A percentile compares a stretch with the other conserved stretches of the same genome.
Conservation (phyloP, 805 yeast genomes). For the Priceomyces melissophilus region DNA sequence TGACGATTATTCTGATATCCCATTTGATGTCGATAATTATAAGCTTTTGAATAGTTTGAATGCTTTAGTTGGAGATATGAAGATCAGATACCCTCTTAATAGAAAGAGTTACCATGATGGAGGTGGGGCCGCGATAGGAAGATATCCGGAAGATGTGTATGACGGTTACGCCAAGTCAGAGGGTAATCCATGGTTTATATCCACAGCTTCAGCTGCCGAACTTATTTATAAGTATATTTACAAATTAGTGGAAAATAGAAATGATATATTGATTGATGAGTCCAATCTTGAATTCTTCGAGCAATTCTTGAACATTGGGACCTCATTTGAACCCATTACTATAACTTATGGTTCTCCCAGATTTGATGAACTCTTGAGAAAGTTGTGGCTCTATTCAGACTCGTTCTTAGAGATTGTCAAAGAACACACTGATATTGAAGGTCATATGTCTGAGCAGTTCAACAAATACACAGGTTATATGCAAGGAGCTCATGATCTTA, state of each 20-base stretch:
- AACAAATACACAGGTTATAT: constrained; percentile 75
- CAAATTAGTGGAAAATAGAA: constrained; percentile 34
- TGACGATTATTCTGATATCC: constrained; percentile 42
- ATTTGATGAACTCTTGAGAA: constrained; percentile 43
- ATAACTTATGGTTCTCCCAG: constrained; percentile 39
- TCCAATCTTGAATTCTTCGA: constrained; percentile 26
- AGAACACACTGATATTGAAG: constrained; percentile 59
- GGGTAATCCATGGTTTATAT: constrained; percentile 93
- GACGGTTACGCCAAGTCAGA: constrained; percentile 68
- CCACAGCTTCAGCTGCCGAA: constrained; percentile 69
- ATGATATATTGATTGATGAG: constrained; percentile 43
- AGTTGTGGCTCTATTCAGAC: constrained; percentile 58
- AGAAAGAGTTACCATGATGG: constrained; percentile 29
- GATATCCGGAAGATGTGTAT: constrained; percentile 91
- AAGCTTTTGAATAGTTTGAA: constrained; percentile 61
- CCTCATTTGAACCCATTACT: constrained; percentile 15
- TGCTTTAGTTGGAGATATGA: constrained; percentile 65
- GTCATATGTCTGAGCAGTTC: constrained; percentile 86
- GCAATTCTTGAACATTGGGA: constrained; percentile 28
- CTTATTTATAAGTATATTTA: constrained; percentile 53
- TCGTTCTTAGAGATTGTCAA: constrained; percentile 59
- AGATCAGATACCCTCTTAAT: constrained; percentile 73
- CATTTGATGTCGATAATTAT: constrained; percentile 60
- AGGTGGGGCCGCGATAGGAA: constrained; percentile 70
- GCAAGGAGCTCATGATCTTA: constrained; percentile 83